Evolutionary conservation across 495 filamentous ascomycete species (phyloP).

Genomic region (Aspergillus sparsus): DNA sequence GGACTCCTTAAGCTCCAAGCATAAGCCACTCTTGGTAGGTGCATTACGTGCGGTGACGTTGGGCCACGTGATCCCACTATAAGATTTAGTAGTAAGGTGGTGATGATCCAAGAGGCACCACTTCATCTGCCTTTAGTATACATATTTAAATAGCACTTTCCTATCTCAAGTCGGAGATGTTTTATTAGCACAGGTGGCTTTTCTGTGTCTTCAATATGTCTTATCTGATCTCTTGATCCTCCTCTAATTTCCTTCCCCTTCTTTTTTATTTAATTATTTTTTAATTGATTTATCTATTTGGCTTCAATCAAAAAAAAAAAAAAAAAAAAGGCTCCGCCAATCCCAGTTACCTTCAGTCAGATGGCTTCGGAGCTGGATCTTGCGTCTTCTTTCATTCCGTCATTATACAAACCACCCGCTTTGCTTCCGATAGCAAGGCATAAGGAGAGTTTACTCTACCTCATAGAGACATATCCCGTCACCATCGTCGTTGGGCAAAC

Average conservation of each 20-base stretch:
- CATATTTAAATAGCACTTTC: background rate
- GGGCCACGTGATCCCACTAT: constrained; percentile 33
- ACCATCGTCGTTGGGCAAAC: constrained; percentile 87
- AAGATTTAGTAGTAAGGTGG: background rate
- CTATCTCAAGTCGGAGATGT: background rate
- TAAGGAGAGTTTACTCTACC: constrained; percentile 69
- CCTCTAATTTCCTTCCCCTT: background rate
- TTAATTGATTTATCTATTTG: too few species aligned
- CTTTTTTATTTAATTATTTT: background rate
- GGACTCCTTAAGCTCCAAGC: constrained; percentile 32
- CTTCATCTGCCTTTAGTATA: background rate
- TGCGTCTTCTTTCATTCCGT: constrained; percentile 66
- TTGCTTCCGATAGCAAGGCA: constrained; percentile 79
- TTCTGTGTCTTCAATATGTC: constrained; percentile 19
- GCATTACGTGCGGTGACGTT: constrained; percentile 36
- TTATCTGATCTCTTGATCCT: constrained; percentile 2
- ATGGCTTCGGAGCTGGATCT: constrained; percentile 58
- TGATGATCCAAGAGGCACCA: background rate
- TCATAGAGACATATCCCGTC: constrained; percentile 74
- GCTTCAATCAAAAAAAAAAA: constrained; percentile 10
- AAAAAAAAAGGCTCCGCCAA: constrained; percentile 1
- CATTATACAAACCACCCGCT: constrained; percentile 74
- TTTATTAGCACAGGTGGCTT: background rate
- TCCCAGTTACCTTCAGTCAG: constrained; percentile 10
- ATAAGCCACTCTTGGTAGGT: constrained; percentile 21